Percentiles rank a stretch among this genome's conserved stretches.
Evolutionary conservation across 108 stramenopile genomes (phyloP).

Genomic region (Asterionellopsis glacialis): DNA sequence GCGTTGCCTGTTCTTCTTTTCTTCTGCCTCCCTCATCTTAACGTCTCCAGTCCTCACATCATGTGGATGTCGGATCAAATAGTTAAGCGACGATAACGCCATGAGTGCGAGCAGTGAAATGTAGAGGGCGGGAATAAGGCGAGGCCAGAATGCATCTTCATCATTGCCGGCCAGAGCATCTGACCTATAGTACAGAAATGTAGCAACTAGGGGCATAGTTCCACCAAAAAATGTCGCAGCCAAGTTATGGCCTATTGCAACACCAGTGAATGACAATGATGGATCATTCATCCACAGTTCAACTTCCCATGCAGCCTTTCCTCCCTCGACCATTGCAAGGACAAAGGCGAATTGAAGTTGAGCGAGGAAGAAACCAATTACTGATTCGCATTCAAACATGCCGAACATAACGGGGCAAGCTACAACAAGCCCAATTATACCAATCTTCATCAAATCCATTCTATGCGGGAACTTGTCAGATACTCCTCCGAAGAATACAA

Average conservation of each 20-base stretch:
- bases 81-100: constrained; percentile 27
- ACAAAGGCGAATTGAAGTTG: constrained; percentile 45
- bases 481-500: constrained; percentile 32
- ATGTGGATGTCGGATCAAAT: constrained; percentile 50
- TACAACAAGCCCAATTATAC: constrained; percentile 49
- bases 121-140: constrained; percentile 54
- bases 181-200: constrained; percentile 49
- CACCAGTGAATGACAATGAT: constrained; percentile 60
- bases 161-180: constrained; percentile 8
- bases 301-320: constrained; percentile 64
- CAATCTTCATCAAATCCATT: constrained; percentile 54
- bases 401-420: constrained; percentile 59
- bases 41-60: constrained; percentile 49
- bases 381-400: constrained; percentile 52
- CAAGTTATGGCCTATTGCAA: constrained; percentile 59
- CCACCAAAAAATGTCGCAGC: constrained; percentile 57
- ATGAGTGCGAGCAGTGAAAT: constrained; percentile 41
- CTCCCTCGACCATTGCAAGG: constrained; percentile 48
- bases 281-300: constrained; percentile 73
- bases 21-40: constrained; percentile 33
- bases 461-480: constrained; percentile 57
- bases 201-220: constrained; percentile 63
- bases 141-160: constrained; percentile 34
- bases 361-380: constrained; percentile 41
- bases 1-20: constrained; percentile 28